Evolutionary conservation across 306 rosid genomes (phyloP).

Genomic region (Glycine latifolia): DNA sequence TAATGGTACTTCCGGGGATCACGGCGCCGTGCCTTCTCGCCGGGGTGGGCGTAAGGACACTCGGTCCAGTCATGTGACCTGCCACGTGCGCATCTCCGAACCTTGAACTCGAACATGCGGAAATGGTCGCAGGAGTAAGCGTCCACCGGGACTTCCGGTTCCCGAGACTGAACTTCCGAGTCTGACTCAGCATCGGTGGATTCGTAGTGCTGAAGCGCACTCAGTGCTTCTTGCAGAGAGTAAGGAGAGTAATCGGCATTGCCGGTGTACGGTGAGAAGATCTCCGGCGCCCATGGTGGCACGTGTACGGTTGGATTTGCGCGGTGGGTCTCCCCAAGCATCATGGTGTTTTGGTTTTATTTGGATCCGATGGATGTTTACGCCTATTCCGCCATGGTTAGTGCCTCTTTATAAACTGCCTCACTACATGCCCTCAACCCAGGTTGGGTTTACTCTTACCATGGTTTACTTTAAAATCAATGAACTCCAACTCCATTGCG

Average conservation of each 20-base stretch:
- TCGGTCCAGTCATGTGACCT: constrained; percentile 99
- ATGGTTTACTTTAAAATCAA: constrained; percentile 53
- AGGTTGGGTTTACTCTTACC: constrained; percentile 59
- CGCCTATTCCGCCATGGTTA: constrained; percentile 44
- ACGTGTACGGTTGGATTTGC: constrained; percentile 69
- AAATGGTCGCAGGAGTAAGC: constrained; percentile 83
- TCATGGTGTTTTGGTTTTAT: constrained; percentile 53
- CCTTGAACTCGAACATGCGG: constrained; percentile 94
- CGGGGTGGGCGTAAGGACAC: constrained; percentile 95
- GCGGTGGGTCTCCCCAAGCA: constrained; percentile 77
- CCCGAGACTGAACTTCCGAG: constrained; percentile 52
- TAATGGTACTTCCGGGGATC: constrained; percentile 88
- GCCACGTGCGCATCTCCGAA: constrained; percentile 80
- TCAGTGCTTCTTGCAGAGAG: constrained; percentile 60
- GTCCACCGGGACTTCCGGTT: constrained; percentile 64
- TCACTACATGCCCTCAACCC: constrained; percentile 22
- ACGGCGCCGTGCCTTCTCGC: constrained; percentile 95
- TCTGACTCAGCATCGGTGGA: constrained; percentile 63
- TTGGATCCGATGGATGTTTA: constrained; percentile 35
- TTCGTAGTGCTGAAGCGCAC: constrained; percentile 65
- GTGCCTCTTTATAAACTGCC: constrained; percentile 59
- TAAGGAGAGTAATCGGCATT: constrained; percentile 63
- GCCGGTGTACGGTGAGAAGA: constrained; percentile 53
- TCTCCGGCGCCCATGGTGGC: constrained; percentile 73
- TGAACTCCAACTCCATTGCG: constrained; percentile 31